A percentile compares a stretch with the other conserved stretches of the same genome.
These are phyloP conservation scores for Jasminum sambac DNA, from an alignment of 257 asterid genomes.

Conservation along the genomic window DNA sequence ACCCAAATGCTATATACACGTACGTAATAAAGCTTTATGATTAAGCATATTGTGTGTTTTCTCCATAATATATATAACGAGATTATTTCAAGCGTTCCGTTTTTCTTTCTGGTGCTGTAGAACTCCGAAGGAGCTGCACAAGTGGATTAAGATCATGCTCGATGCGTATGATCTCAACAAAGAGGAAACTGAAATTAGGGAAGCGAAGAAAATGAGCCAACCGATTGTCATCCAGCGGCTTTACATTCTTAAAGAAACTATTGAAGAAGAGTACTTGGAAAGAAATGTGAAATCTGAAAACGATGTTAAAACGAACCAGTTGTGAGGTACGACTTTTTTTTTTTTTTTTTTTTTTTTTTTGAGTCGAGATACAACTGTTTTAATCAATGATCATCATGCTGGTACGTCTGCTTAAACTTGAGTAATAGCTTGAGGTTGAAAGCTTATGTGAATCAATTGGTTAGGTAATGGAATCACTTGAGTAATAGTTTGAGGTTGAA, in stretches of 20 bases:
- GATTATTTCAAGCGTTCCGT: not conserved
- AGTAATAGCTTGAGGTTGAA: not conserved
- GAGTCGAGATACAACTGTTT: not conserved
- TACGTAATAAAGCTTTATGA: slow-evolving; percentile 49
- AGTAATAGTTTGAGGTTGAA: not conserved
- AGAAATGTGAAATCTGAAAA: slow-evolving; percentile 34
- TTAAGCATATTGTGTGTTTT: slow-evolving; percentile 3
- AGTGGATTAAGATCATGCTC: slow-evolving; percentile 87
- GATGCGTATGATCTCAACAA: slow-evolving; percentile 79
- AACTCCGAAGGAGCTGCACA: slow-evolving; percentile 91
- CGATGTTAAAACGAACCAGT: slow-evolving; percentile 33
- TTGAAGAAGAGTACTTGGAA: slow-evolving; percentile 87
- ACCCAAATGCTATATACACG: slow-evolving; percentile 79
- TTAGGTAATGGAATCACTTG: too few species aligned
- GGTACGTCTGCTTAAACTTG: not conserved
- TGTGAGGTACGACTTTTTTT: too few species aligned
- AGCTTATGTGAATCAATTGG: slow-evolving; percentile 12
- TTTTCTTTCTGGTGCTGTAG: slow-evolving; percentile 37
- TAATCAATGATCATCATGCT: not conserved
- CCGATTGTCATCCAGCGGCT: slow-evolving; percentile 92
- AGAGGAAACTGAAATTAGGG: slow-evolving; percentile 88
- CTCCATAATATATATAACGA: too few species aligned
- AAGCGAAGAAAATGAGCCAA: slow-evolving; percentile 76
- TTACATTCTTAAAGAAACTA: slow-evolving; percentile 74
- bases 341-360: too few species aligned